Evolutionary conservation across 2,329 filamentous ascomycete genomes (phyloP).

Genomic region (Aspergillus viridinutans): DNA sequence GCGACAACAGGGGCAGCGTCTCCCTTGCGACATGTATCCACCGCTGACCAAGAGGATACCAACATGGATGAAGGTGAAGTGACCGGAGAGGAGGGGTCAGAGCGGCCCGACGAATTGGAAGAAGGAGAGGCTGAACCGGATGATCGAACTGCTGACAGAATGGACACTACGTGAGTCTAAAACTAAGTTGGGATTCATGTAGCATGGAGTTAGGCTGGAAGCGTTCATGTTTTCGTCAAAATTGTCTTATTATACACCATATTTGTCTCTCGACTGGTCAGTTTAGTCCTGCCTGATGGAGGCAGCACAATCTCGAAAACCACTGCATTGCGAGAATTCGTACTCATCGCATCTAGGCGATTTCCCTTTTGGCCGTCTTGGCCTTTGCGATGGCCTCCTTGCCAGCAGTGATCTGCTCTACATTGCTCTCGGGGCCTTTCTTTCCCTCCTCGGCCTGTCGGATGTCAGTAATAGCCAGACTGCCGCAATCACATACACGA

Average conservation of each 20-base stretch:
- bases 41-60: conserved; percentile 50
- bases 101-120: conserved; percentile 43
- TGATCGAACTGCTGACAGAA: conserved; percentile 52
- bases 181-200: conserved; percentile 14
- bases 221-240: conserved; percentile 17
- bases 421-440: conserved; percentile 37
- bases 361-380: conserved; percentile 36
- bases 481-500: conserved; percentile 26
- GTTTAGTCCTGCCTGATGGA: conserved; percentile 8
- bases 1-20: conserved; percentile 30
- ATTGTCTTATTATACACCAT: conserved; percentile 17
- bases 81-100: conserved; percentile 29
- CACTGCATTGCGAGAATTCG: neutral
- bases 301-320: neutral
- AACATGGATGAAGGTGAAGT: conserved; percentile 55
- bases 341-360: conserved; percentile 20
- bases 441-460: conserved; percentile 36
- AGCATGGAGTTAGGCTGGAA: conserved; percentile 26
- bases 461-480: conserved; percentile 1
- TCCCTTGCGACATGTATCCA: conserved; percentile 35
- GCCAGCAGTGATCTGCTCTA: conserved; percentile 39
- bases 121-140: conserved; percentile 48
- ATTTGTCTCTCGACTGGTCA: neutral
- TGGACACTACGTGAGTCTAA: conserved; percentile 56
- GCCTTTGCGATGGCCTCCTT: conserved; percentile 40